Evolutionary conservation across 208 protist species (phyloP).

Genomic region (Acanthamoeba triangularis): DNA sequence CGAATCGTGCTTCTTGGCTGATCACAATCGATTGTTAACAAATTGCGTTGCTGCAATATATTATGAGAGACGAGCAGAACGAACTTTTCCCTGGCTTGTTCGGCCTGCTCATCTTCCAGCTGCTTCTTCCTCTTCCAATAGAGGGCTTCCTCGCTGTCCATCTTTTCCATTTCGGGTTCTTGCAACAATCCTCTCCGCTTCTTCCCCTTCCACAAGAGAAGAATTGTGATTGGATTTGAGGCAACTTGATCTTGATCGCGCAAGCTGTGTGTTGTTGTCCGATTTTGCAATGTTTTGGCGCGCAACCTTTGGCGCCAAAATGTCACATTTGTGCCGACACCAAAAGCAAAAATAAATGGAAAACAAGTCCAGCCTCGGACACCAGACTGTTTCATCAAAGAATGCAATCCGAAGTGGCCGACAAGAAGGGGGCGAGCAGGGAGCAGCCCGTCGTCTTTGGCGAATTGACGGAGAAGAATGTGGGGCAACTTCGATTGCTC

Average conservation of each 20-base stretch:
- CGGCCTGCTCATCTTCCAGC: constrained; percentile 13
- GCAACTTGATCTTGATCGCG: too few relatives aligned
- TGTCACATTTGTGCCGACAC: too few relatives aligned
- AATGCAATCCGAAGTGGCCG: not conserved
- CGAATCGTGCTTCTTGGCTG: constrained; percentile 74
- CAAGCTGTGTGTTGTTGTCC: too few relatives aligned
- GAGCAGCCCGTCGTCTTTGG: constrained; percentile 74
- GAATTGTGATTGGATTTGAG: not conserved
- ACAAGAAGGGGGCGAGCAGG: not conserved
- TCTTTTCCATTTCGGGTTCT: not conserved
- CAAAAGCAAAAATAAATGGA: too few relatives aligned
- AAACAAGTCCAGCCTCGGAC: too few relatives aligned
- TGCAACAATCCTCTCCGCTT: not conserved
- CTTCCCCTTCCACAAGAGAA: constrained; percentile 55
- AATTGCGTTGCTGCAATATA: not conserved
- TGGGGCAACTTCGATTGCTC: constrained; percentile 81
- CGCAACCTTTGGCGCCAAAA: not conserved
- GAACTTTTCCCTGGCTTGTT: constrained; percentile 38
- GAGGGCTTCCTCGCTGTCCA: constrained; percentile 65
- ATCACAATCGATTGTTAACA: not conserved
- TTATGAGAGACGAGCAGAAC: not conserved
- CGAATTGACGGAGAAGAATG: constrained; percentile 86
- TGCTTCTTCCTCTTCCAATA: constrained; percentile 71
- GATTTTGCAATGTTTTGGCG: not conserved
- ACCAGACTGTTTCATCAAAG: too few relatives aligned